Base-by-base conservation (phyloP, 352 stramenopile genomes). In the Peronospora tabacina region DNA sequence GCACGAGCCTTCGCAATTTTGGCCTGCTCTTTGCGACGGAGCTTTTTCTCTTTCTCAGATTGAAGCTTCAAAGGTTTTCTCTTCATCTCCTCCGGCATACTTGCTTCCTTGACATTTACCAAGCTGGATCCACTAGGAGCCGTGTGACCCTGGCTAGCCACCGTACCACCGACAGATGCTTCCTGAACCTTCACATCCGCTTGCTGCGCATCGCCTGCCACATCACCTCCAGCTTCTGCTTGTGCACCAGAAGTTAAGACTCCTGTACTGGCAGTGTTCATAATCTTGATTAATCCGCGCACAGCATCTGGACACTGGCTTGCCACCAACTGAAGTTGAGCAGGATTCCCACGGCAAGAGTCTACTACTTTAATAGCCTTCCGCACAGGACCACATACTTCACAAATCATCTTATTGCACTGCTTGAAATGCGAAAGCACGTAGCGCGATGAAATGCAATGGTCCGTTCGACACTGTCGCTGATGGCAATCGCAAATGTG, bases 401-500 rank as follows among this genome's bases (percentile, higher is more conserved):
- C 83, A 58, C 85, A 95, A 29, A 94, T 90, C 72, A 90, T 86
- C 50, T 94, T 93, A 61, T 89, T 90, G 73, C 83, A 94, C 45
- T 92, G 83, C 65, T 94, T 92, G 64, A 92, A 94, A 55, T 94
- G 83, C 13, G 81, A 92, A 41, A 94, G 59, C 50, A 94, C 83
- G 46, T 94, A 94, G 7, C 83, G 69, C 24, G 81, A 92, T 20
- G 80, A 92, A 42, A 94, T 92, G 29, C 83, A 94, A 58, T 94
- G 83, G 35, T 92, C 81, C 6, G 81, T 92, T 28, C 79, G 73
- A 40, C 85, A 94, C 40, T 93, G 83, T 12, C 77, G 75, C 44
- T 95, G 82, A 44, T 94, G 83, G 37, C 85, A 95, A 46, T 93
- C 78, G 48, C 81, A 91, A 55, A 95, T 94, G 47, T 95, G 85